Evolutionary conservation across 2,329 filamentous ascomycete species (phyloP), one percentile per base, ranked within the genome.

Genomic region (Diaporthe sp.): DNA sequence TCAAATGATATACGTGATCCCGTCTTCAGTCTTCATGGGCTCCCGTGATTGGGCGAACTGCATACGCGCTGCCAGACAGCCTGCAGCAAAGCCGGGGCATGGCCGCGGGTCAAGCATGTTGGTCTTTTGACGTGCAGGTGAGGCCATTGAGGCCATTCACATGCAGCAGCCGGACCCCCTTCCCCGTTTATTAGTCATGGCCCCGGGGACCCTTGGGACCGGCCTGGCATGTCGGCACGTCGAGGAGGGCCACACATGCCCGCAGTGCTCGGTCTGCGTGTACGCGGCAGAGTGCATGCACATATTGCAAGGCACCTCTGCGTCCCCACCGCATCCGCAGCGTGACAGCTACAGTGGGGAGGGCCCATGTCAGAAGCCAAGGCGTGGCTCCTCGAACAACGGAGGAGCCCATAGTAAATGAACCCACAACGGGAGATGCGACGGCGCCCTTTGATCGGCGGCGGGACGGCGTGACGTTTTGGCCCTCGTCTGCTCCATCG

Each of bases 131-230:
- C 65, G 31, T 68, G 65, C 65, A 68, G 65, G 7, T 53, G 65
- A 68, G 65, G 65, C 65, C 65, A 68, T 68, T 68, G 65, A 68
- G 65, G 65, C 65, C 65, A 68, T 68, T 68, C 65, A 53, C 65
- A 68, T 68, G 46, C 65, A 68, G 65, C 65, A 68, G 65, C 65
- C 65, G 31, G 49, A 10, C 22, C 31, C 31, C 22, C 12, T 68
- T 37, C 31, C 46, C 65, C 65, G 46, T 25, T 51, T 53, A 15
- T 51, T 68, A 53, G 65, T 68, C 65, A 68, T 53, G 46, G n/a
- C 31, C 46, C 46, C 65, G 49, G 46, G n/a, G n/a, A 53, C 2
- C 46, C 22, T 39, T 37, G 65, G 46, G 44, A n/a, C 44, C 44
- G 46, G 19, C 15, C 65, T 39, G 65, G 46, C 65, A 53, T 37